Evolutionary conservation across 805 yeast species (phyloP), one percentile per base, ranked within the genome.

Genomic region (Wickerhamomyces bovis): DNA sequence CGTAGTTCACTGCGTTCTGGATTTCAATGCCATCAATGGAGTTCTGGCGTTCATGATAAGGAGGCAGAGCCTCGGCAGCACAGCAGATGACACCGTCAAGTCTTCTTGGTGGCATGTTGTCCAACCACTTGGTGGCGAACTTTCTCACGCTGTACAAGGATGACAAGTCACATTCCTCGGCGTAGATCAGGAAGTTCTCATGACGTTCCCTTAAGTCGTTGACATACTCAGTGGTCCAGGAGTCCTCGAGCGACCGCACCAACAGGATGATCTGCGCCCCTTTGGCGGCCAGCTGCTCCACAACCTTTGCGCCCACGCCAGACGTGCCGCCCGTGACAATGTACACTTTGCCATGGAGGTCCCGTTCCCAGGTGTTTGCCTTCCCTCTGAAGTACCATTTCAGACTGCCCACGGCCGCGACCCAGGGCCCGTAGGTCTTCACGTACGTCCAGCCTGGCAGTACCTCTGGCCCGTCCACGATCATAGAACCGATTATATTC

Each of bases 81-180:
- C 89, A 81, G 59, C 96, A 86, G 1, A 94, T 65, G 25, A 94
- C 77, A 47, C 95, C 95, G 65, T 94, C 99, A 40, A 94, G 70
- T 46, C 99, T 68, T 57, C 99, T 75, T 11, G 97, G 94, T 3
- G 97, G 95, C 28, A 81, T 70, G 59, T 86, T 89, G 63, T 94
- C 95, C 49, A 94, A 72, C 98, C 98, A 94, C 49, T 75, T 81
- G 2, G 98, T 90, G 25, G 97, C 97, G 70, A 94, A 94, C 60
- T 81, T 81, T 56, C 99, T 75, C 12, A 94, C 76, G 3, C 89
- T 81, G 60, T 81, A 70, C 47, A 94, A 69, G 45, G 87, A 81
- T 16, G 78, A 69, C 47, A 94, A 71, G 62, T 94, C 95, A 64
- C 95, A 89, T 55, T 82, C 77, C 60, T 94, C 99, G n/a, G 94